These are phyloP conservation scores for Pestalotiopsis fici DNA, from an alignment of 2,329 filamentous ascomycete species.

Conservation along the genomic window DNA sequence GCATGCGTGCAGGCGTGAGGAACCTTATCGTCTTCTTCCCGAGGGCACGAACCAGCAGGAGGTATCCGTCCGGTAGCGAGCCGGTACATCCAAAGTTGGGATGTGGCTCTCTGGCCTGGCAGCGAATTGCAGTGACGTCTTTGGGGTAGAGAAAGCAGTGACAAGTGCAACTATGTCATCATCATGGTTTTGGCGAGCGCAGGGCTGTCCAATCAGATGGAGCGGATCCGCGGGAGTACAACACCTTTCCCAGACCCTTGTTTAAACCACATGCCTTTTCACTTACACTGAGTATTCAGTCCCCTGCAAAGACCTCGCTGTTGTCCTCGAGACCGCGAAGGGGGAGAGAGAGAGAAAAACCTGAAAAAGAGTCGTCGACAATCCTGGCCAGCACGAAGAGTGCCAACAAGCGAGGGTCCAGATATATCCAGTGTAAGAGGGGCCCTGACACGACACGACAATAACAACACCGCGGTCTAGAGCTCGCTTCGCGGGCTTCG, in stretches of 20 bases:
- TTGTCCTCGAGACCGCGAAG: not conserved
- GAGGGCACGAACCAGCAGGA: not conserved
- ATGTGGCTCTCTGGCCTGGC: not conserved
- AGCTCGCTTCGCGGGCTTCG: no score
- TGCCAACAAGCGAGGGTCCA: not conserved
- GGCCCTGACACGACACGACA: not conserved
- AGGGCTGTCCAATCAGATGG: constrained; percentile 5
- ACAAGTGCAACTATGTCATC: constrained; percentile 4
- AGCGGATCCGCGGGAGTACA: not conserved
- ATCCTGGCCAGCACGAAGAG: not conserved
- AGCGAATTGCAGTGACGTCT: constrained; percentile 4
- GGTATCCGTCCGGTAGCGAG: not conserved
- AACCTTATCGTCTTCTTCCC: not conserved
- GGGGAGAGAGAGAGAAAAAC: not conserved
- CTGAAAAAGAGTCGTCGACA: not conserved
- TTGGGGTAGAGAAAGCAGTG: not conserved
- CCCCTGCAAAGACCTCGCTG: not conserved
- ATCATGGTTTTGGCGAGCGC: constrained; percentile 1
- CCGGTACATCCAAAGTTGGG: not conserved
- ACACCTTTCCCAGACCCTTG: not conserved
- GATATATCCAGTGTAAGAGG: not conserved
- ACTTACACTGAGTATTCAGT: not conserved
- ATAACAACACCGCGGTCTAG: not conserved
- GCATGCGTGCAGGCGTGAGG: not conserved
- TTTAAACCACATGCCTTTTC: not conserved